Percentiles rank a stretch among this genome's conserved stretches.
These are phyloP conservation scores for Glycine tomentella DNA, from an alignment of 306 rosid species.

Conservation along the genomic window DNA sequence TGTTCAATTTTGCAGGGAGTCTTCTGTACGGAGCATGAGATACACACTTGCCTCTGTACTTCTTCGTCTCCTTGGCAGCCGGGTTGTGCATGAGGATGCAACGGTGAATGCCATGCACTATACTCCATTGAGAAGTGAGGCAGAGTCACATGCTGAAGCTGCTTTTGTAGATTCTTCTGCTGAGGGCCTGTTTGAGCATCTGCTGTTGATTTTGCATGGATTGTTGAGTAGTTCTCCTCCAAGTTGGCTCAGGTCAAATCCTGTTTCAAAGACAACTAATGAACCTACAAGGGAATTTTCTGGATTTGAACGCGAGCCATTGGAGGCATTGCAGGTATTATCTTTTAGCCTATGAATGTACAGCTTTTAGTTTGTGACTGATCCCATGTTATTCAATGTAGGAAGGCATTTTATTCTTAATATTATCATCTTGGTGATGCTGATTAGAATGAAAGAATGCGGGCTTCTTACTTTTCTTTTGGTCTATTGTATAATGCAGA, in stretches of 20 bases:
- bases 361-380: constrained; percentile 28
- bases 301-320: constrained; percentile 70
- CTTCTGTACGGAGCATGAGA: constrained; percentile 78
- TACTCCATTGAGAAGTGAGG: constrained; percentile 66
- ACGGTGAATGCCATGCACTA: constrained; percentile 49
- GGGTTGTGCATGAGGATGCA: constrained; percentile 81
- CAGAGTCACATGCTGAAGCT: constrained; percentile 66
- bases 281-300: constrained; percentile 62
- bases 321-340: constrained; percentile 85
- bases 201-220: constrained; percentile 84
- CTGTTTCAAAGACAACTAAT: constrained; percentile 56
- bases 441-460: background rate
- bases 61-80: constrained; percentile 82
- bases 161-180: constrained; percentile 58
- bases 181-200: constrained; percentile 73
- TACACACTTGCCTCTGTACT: constrained; percentile 75
- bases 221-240: constrained; percentile 80
- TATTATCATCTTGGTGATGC: constrained; percentile 6
- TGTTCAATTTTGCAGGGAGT: constrained; percentile 72
- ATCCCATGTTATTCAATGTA: background rate
- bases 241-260: constrained; percentile 75
- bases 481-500: constrained; percentile 57
- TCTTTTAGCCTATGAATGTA: constrained; percentile 4
- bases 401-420: constrained; percentile 19
- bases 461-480: constrained; percentile 32